Percentiles rank a stretch among this genome's conserved stretches.
These are phyloP conservation scores for Alternaria sp. DNA, from an alignment of 2,329 filamentous ascomycete genomes.

Conservation along the genomic window DNA sequence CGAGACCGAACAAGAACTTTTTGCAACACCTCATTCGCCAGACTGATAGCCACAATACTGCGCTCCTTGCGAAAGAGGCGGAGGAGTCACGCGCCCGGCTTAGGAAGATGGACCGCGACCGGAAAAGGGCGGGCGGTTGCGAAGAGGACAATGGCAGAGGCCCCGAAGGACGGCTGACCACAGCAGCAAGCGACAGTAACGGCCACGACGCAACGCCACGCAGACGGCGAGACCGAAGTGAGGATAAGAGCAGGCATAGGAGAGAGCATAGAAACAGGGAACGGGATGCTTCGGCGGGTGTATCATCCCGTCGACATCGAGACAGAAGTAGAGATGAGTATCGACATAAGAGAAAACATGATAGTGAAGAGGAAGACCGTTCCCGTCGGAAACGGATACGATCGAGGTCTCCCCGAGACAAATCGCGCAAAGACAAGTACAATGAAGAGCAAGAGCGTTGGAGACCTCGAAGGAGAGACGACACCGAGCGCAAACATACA, in stretches of 20 bases:
- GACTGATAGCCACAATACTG: slow-evolving; percentile 87
- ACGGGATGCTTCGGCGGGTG: slow-evolving; percentile 4
- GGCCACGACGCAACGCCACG: slow-evolving; percentile 22
- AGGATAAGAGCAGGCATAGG: slow-evolving; percentile 26
- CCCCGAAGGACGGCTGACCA: slow-evolving; percentile 34
- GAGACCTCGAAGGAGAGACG: slow-evolving; percentile 17
- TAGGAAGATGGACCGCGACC: slow-evolving; percentile 49
- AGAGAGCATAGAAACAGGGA: slow-evolving; percentile 19
- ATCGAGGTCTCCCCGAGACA: slow-evolving; percentile 26
- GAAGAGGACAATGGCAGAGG: slow-evolving; percentile 23
- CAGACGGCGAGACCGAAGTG: slow-evolving; percentile 22
- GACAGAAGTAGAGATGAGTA: slow-evolving; percentile 23
- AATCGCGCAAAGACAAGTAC: slow-evolving; percentile 10
- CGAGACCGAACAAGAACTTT: slow-evolving; percentile 92
- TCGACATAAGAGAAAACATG: slow-evolving; percentile 24
- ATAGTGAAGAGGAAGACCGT: slow-evolving; percentile 23
- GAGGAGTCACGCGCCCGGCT: slow-evolving; percentile 79
- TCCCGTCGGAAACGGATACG: slow-evolving; percentile 24
- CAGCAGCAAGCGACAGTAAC: slow-evolving; percentile 27
- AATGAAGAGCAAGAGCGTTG: slow-evolving; percentile 20
- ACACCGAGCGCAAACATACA: slow-evolving; percentile 17
- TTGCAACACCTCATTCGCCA: slow-evolving; percentile 87
- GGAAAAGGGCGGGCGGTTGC: slow-evolving; percentile 19
- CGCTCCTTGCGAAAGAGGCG: slow-evolving; percentile 82
- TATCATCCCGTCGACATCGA: slow-evolving; percentile 12